phyloP scores from a whole-genome alignment of 305 asterid species.

The Stenogyne calaminthoides region DNA sequence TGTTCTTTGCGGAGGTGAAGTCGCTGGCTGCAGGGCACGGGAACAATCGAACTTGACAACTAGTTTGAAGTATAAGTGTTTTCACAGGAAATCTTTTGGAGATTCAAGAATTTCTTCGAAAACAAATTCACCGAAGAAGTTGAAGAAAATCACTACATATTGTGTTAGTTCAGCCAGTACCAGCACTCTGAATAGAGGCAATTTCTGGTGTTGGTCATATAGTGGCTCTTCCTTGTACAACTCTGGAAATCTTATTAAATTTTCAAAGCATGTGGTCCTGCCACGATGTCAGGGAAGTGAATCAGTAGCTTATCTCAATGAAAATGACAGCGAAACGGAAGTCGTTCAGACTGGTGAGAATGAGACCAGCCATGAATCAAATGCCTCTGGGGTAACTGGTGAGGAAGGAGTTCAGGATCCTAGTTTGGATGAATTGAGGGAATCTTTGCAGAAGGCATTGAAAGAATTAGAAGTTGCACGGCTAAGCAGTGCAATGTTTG shows the following conservation, averaged over 20 bases:
- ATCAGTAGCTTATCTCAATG: constrained; percentile 70
- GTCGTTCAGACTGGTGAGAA: constrained; percentile 40
- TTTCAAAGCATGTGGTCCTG: constrained; percentile 38
- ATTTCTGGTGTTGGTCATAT: constrained; percentile 33
- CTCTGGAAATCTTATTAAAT: constrained; percentile 36
- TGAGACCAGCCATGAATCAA: constrained; percentile 44
- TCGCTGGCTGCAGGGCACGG: constrained; percentile 34
- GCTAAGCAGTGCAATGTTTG: constrained; percentile 73
- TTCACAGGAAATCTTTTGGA: constrained; percentile 35
- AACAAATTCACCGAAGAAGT: constrained; percentile 37
- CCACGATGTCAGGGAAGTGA: constrained; percentile 81
- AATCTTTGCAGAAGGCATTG: constrained; percentile 73
- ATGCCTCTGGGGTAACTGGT: constrained; percentile 41
- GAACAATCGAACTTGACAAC: constrained; percentile 27
- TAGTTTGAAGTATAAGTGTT: constrained; percentile 31
- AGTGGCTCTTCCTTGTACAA: constrained; percentile 34
- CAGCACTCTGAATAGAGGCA: constrained; percentile 31
- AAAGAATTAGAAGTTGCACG: constrained; percentile 80
- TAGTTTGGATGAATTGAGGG: constrained; percentile 77
- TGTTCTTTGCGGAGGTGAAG: constrained; percentile 46
- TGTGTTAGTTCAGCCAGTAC: constrained; percentile 32
- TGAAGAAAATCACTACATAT: constrained; percentile 34
- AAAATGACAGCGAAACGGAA: constrained; percentile 61
- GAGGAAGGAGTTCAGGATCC: constrained; percentile 51
- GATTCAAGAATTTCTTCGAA: constrained; percentile 32